Base-by-base conservation (phyloP, 768 basidiomycete genomes). In the Collybia sordida region DNA sequence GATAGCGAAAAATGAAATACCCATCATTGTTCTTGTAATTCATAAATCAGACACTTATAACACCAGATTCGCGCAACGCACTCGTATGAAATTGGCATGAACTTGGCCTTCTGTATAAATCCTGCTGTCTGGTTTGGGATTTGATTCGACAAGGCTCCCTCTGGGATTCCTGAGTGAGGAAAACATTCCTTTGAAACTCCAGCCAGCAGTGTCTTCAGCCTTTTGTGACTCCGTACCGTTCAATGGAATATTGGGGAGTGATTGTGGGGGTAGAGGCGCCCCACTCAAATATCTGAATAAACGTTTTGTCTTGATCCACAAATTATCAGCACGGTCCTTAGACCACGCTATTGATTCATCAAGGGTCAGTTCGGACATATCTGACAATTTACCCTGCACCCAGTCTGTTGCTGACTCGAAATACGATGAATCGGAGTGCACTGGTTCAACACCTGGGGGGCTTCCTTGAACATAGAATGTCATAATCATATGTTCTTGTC, bases 401-500 rank as follows among this genome's bases (percentile, higher is more conserved):
- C 80, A 83, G 8, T 64, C 59, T 6, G 66, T 63, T 9, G 71
- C 57, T 12, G 69, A 64, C 23, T 82, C 77, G 18, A 80, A 50
- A 55, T 78, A 78, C 5, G 75, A 72, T 7, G 71, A 64, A 14
- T 78, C 75, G 4, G 70, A 62, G 6, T 67, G 59, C 2, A 64
- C 47, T 6, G 54, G 50, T 14, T 58, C 48, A 28, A 70, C 65
- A 23, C 74, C 74, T 42, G 79, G 73, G 31, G 75, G 70, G 41
- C 75, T 71, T 31, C 83, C 84, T 70, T 89, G 80, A 22, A 93
- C 76, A 57, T 86, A 93, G 68, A 93, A 93, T 38, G 86, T 86
- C 63, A 93, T 76, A 24, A 90, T 76, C 82, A 93, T 84, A 57
- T 93, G 91, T 63, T 93, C 90, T 36, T 83, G 79, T 1, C 91